Percentiles rank a stretch among this genome's conserved stretches.
Evolutionary conservation across 768 basidiomycete genomes (phyloP).

Genomic region (Udeniomyces megalosporus): DNA sequence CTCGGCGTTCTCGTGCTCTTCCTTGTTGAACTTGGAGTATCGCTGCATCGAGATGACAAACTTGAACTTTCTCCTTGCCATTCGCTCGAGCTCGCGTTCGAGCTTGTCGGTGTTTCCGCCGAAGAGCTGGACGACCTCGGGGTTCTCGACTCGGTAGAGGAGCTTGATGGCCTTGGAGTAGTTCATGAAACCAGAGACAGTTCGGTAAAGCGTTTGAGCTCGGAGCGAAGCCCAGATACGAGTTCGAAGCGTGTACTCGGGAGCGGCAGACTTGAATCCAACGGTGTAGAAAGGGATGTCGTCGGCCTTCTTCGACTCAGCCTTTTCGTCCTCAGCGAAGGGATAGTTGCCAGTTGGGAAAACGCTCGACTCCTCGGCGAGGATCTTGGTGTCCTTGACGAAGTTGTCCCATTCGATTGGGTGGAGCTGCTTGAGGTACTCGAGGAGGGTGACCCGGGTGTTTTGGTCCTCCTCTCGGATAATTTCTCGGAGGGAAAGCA

Average conservation of each 20-base stretch:
- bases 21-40: conserved; percentile 98
- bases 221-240: conserved; percentile 98
- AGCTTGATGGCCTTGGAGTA: conserved; percentile 99
- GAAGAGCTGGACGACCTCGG: conserved; percentile 91
- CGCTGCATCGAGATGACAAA: conserved; percentile 99
- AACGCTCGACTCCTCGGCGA: conserved; percentile 84
- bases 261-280: conserved; percentile 96
- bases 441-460: conserved; percentile 87
- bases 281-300: conserved; percentile 96
- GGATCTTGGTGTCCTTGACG: conserved; percentile 96
- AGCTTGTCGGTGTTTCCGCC: conserved; percentile 95
- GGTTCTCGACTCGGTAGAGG: conserved; percentile 98
- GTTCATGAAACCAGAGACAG: conserved; percentile 99
- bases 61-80: conserved; percentile 97
- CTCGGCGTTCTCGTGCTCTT: conserved; percentile 97
- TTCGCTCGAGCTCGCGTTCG: conserved; percentile 88
- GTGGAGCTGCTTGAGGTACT: conserved; percentile 96
- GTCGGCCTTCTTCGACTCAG: conserved; percentile 51
- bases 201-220: conserved; percentile 94
- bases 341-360: conserved; percentile 56
- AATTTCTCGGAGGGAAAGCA: conserved; percentile 90
- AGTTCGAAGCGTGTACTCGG: conserved; percentile 94
- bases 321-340: conserved; percentile 60
- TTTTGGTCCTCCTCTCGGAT: conserved; percentile 97
- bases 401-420: conserved; percentile 99